Conservation (phyloP, 1,284 basidiomycete genomes). For the Heterobasidion annosum region DNA sequence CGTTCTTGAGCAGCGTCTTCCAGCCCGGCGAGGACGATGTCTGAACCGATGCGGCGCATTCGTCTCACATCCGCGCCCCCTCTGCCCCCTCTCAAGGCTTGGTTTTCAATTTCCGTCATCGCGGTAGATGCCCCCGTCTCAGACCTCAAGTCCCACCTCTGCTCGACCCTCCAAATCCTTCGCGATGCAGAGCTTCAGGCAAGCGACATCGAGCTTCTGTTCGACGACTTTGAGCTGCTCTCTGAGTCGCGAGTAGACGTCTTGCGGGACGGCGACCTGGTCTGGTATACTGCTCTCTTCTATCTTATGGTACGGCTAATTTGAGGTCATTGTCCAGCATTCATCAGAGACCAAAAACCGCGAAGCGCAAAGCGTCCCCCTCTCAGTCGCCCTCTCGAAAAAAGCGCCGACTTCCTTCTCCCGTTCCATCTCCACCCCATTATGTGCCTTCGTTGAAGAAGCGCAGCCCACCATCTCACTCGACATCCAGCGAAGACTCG, state of each 20-base stretch:
- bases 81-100: slow-evolving; percentile 29
- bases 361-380: slow-evolving; percentile 3
- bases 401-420: background rate
- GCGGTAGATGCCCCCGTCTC: slow-evolving; percentile 15
- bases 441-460: background rate
- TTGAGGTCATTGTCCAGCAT: background rate
- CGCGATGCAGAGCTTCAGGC: slow-evolving; percentile 11
- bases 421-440: background rate
- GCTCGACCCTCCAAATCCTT: slow-evolving; percentile 16
- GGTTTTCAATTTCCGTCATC: slow-evolving; percentile 24
- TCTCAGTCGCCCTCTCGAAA: background rate
- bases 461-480: background rate
- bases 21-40: slow-evolving; percentile 23
- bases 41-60: slow-evolving; percentile 10
- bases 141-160: slow-evolving; percentile 19
- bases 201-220: slow-evolving; percentile 20
- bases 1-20: background rate
- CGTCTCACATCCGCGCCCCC: slow-evolving; percentile 27
- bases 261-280: slow-evolving; percentile 33
- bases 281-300: slow-evolving; percentile 20
- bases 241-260: slow-evolving; percentile 27
- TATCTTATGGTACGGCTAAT: background rate
- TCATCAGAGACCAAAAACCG: background rate
- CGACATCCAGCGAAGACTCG: background rate
- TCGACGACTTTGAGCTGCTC: slow-evolving; percentile 38